Evolutionary conservation across 106 monocot species (phyloP).

Genomic region (Posidonia australis): DNA sequence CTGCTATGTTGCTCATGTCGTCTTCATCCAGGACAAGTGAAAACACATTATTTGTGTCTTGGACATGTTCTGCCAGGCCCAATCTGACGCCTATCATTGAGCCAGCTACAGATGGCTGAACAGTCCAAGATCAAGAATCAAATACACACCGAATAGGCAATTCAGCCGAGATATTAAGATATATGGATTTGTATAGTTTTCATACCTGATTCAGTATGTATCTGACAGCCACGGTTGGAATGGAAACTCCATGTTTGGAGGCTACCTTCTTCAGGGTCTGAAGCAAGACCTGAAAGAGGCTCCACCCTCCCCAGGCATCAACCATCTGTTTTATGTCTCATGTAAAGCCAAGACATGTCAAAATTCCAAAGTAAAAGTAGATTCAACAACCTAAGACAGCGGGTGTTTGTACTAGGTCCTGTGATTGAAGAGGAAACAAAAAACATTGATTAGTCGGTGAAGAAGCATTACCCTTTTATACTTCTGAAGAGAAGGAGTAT

Average conservation of each 20-base stretch:
- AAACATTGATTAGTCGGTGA: background rate
- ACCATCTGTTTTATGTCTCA: conserved; percentile 49
- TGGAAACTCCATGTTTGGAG: conserved; percentile 65
- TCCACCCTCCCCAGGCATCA: conserved; percentile 91
- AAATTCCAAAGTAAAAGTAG: background rate
- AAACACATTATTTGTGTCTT: conserved; percentile 64
- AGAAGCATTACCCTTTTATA: conserved; percentile 67
- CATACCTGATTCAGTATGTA: conserved; percentile 90
- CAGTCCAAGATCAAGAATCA: background rate
- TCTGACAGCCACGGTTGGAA: conserved; percentile 79
- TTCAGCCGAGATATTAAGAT: background rate
- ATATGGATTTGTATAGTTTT: background rate
- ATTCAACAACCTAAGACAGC: background rate
- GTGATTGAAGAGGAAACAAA: background rate
- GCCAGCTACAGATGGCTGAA: conserved; percentile 74
- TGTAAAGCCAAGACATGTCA: background rate
- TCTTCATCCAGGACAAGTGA: conserved; percentile 70
- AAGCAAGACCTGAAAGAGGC: conserved; percentile 70
- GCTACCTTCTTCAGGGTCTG: conserved; percentile 60
- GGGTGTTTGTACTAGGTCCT: background rate
- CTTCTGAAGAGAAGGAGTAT: conserved; percentile 90
- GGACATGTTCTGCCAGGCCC: conserved; percentile 74
- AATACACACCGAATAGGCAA: background rate
- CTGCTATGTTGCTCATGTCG: conserved; percentile 51
- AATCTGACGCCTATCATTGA: conserved; percentile 97